phyloP scores from a whole-genome alignment of 164 flowering plant species.

The Dillenia suffruticosa region DNA sequence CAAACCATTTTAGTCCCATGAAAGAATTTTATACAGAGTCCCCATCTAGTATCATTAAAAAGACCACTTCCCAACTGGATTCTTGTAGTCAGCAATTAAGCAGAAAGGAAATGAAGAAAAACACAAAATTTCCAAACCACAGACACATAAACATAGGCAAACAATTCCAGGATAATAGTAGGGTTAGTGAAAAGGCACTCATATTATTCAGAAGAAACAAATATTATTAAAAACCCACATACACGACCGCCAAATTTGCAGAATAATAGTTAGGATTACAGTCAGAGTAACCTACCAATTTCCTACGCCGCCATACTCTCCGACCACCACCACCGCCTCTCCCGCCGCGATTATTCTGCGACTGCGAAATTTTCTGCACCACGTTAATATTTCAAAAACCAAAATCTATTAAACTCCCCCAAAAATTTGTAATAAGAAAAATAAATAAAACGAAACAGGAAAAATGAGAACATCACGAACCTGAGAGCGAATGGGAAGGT shows the following conservation, averaged over 20 bases:
- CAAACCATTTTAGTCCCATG: no score
- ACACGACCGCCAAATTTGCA: not conserved
- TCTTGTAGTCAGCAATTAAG: no score
- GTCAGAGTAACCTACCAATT: conserved; percentile 34
- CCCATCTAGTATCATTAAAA: no score
- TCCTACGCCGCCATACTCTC: conserved; percentile 67
- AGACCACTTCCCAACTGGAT: no score
- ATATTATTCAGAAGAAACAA: not conserved
- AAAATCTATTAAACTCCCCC: not conserved
- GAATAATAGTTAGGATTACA: no score
- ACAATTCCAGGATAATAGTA: no score
- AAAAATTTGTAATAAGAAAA: not conserved
- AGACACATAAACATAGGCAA: no score
- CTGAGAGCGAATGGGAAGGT: conserved; percentile 21
- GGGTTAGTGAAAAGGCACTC: no score
- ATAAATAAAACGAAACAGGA: not conserved
- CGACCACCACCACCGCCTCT: conserved; percentile 21
- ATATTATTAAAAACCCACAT: not conserved
- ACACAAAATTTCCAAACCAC: no score
- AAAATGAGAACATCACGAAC: conserved; percentile 12
- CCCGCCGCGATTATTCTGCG: not conserved
- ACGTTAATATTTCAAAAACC: conserved; percentile 1
- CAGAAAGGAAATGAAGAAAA: no score
- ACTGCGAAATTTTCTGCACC: conserved; percentile 22
- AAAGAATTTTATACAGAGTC: no score